These are phyloP conservation scores for Rugosomyces carneus DNA, from an alignment of 1,284 basidiomycete genomes.

Conservation along the genomic window DNA sequence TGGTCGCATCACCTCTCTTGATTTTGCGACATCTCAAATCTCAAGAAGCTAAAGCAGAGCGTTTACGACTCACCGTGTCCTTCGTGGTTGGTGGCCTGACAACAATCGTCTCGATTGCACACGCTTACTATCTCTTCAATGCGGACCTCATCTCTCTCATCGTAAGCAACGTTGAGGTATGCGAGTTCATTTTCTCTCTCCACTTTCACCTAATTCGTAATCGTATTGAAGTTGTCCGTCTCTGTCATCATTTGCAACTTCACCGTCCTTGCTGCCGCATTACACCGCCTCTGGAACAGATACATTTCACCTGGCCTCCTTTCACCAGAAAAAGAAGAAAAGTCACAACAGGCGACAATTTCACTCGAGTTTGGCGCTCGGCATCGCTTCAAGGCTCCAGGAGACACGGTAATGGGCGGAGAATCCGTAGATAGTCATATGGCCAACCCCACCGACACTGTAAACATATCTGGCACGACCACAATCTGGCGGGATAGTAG, in stretches of 20 bases:
- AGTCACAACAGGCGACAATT: not conserved
- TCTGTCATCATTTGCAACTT: slow-evolving; percentile 11
- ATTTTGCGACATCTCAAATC: not conserved
- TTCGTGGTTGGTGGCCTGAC: not conserved
- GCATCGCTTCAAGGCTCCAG: not conserved
- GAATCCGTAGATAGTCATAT: not conserved
- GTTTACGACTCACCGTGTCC: not conserved
- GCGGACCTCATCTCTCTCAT: not conserved
- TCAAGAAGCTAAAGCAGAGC: not conserved
- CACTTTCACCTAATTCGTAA: not conserved
- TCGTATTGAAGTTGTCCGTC: slow-evolving; percentile 2
- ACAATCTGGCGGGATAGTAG: too few species aligned
- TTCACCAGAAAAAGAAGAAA: not conserved
- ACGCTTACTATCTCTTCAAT: slow-evolving; percentile 1
- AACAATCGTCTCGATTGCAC: not conserved
- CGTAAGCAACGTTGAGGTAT: not conserved
- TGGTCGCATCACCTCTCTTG: slow-evolving; percentile 1
- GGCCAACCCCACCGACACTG: too few species aligned
- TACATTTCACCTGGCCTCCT: not conserved
- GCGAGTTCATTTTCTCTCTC: not conserved
- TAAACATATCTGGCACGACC: too few species aligned
- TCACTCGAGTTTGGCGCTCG: not conserved
- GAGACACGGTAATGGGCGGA: not conserved
- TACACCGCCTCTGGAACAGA: not conserved
- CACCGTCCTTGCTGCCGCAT: slow-evolving; percentile 3